Evolutionary conservation across 495 filamentous ascomycete species (phyloP).

Genomic region (Penicillium paxilli): DNA sequence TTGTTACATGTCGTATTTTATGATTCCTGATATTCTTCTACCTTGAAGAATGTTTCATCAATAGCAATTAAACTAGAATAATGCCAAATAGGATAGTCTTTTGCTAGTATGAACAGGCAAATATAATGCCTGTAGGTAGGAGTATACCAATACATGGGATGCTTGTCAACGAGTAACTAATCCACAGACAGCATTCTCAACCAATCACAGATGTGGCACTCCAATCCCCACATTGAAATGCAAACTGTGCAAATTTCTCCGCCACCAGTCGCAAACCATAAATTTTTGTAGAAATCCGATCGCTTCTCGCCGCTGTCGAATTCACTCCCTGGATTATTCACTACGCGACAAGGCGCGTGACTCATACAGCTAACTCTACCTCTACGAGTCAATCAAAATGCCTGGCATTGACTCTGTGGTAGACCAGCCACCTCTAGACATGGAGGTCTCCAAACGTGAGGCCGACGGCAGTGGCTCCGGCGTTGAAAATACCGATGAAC

Average conservation of each 20-base stretch:
- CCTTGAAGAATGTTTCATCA: too few relatives aligned
- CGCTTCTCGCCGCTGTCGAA: background rate
- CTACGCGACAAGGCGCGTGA: background rate
- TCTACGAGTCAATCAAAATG: constrained; percentile 1
- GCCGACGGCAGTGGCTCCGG: constrained; percentile 7
- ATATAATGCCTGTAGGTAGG: too few relatives aligned
- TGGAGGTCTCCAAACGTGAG: constrained; percentile 16
- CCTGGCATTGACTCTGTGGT: constrained; percentile 12
- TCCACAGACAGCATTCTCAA: background rate
- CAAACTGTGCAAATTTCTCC: constrained; percentile 15
- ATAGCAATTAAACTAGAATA: too few relatives aligned
- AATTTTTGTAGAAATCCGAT: constrained; percentile 11
- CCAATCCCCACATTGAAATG: background rate
- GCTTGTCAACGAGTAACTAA: background rate
- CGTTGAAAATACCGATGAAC: constrained; percentile 34
- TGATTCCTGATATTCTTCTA: too few relatives aligned
- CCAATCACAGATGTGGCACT: constrained; percentile 2
- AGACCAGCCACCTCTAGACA: constrained; percentile 5
- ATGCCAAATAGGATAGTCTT: too few relatives aligned
- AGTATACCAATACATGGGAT: too few relatives aligned
- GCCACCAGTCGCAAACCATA: constrained; percentile 1
- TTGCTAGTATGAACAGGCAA: too few relatives aligned
- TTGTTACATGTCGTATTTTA: too few relatives aligned
- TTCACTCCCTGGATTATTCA: background rate
- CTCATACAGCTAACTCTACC: background rate